These are phyloP conservation scores for Aspergillus fijiensis DNA, from an alignment of 2,329 filamentous ascomycete genomes.

Conservation along the genomic window DNA sequence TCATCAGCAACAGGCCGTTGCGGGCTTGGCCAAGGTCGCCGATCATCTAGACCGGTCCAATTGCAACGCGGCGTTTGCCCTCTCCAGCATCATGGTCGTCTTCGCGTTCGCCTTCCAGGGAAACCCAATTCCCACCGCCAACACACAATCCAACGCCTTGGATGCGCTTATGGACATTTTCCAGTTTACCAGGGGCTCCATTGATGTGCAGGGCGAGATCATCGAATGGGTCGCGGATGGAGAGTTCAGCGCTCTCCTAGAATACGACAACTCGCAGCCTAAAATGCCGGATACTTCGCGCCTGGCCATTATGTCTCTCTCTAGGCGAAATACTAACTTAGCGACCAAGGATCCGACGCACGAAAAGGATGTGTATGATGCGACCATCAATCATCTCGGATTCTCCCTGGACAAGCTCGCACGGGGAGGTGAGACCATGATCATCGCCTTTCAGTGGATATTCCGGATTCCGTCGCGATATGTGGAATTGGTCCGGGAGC, in stretches of 20 bases:
- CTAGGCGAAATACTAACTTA: constrained; percentile 26
- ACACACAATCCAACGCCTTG: constrained; percentile 17
- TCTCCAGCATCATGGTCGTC: constrained; percentile 34
- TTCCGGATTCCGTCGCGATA: constrained; percentile 62
- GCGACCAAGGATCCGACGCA: constrained; percentile 23
- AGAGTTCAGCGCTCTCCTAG: constrained; percentile 29
- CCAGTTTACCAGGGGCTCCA: constrained; percentile 31
- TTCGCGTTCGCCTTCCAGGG: constrained; percentile 36
- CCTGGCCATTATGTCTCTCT: constrained; percentile 29
- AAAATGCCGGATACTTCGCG: constrained; percentile 38
- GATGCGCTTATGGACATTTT: constrained; percentile 35
- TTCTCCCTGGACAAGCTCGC: constrained; percentile 30
- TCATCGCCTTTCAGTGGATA: constrained; percentile 55
- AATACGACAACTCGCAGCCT: constrained; percentile 22
- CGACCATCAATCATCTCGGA: constrained; percentile 29
- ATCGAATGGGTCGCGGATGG: constrained; percentile 25
- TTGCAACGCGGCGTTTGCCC: constrained; percentile 38
- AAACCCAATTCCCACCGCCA: constrained; percentile 9
- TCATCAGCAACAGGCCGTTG: constrained; percentile 28
- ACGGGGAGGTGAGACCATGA: constrained; percentile 29
- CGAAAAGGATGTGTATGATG: constrained; percentile 27
- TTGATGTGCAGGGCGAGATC: constrained; percentile 25
- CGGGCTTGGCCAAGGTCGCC: constrained; percentile 24
- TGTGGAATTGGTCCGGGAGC: constrained; percentile 46
- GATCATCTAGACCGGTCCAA: constrained; percentile 27